phyloP scores from a whole-genome alignment of 768 basidiomycete species.

The Mycena alexandri region DNA sequence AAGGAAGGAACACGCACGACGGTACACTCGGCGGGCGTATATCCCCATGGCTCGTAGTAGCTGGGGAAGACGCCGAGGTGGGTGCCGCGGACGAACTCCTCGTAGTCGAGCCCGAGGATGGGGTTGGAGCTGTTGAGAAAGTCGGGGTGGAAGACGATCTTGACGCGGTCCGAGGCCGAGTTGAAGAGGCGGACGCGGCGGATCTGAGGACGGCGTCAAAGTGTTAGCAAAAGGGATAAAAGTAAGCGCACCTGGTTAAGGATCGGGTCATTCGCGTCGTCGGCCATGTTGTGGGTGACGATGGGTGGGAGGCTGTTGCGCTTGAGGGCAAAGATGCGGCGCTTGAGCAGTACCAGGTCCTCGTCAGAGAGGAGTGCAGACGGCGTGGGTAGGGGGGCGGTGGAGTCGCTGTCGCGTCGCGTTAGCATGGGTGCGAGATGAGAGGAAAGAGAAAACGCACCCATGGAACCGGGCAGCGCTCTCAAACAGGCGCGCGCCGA shows the following conservation, averaged over 20 bases:
- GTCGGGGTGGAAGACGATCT: constrained; percentile 98
- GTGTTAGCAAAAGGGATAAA: background rate
- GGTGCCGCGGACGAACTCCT: constrained; percentile 98
- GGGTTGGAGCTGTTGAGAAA: constrained; percentile 99
- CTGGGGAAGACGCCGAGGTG: constrained; percentile 99
- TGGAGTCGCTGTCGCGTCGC: constrained; percentile 5
- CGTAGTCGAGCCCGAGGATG: constrained; percentile 96
- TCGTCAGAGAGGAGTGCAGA: constrained; percentile 86
- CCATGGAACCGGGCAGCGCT: constrained; percentile 94
- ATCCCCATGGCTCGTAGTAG: constrained; percentile 97
- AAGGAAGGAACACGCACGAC: constrained; percentile 69
- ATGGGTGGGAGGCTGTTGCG: constrained; percentile 95
- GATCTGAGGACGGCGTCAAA: constrained; percentile 62
- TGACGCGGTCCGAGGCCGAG: constrained; percentile 87
- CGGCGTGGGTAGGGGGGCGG: constrained; percentile 84
- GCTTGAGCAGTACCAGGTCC: constrained; percentile 94
- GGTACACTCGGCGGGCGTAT: constrained; percentile 99
- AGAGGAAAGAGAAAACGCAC: constrained; percentile 61
- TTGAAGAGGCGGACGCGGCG: constrained; percentile 96
- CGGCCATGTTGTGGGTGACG: constrained; percentile 99
- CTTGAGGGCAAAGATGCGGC: constrained; percentile 96
- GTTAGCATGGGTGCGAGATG: background rate
- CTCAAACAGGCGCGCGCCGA: constrained; percentile 94
- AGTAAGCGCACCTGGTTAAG: constrained; percentile 72
- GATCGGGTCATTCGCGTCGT: constrained; percentile 93